Conservation (phyloP, 305 asterid species). For the Fraxinus ornus region DNA sequence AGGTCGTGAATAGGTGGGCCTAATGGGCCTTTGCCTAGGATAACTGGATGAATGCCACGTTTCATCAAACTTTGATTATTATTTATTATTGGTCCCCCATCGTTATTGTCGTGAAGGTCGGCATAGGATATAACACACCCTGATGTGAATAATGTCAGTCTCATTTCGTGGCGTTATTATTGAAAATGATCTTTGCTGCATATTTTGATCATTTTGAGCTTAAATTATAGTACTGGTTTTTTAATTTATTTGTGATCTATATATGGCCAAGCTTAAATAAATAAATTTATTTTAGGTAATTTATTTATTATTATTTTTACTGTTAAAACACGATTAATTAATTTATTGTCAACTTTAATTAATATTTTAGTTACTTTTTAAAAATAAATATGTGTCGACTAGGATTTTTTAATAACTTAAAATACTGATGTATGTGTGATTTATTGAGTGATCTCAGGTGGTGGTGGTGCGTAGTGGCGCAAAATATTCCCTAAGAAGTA, state of each 20-base stretch:
- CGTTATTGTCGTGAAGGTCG: background rate
- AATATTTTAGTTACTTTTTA: no score
- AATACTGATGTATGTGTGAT: background rate
- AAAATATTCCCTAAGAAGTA: background rate
- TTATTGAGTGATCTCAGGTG: background rate
- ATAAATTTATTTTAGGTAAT: background rate
- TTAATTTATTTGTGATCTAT: background rate
- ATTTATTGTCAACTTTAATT: no score
- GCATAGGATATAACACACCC: background rate
- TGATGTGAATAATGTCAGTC: background rate
- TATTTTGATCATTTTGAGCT: no score
- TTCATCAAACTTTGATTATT: background rate
- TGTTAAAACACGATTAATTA: background rate
- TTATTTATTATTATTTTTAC: no score
- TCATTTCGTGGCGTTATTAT: background rate
- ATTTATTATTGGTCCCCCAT: background rate
- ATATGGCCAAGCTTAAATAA: background rate
- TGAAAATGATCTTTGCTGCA: background rate
- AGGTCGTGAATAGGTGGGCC: slow-evolving; percentile 21
- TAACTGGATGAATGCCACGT: slow-evolving; percentile 31
- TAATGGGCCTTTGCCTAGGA: background rate
- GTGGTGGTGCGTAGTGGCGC: background rate
- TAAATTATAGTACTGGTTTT: background rate
- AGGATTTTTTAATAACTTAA: no score
- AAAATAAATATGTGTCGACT: background rate